These are phyloP conservation scores for Boletus patriciae DNA, from an alignment of 768 basidiomycete species.

Conservation along the genomic window DNA sequence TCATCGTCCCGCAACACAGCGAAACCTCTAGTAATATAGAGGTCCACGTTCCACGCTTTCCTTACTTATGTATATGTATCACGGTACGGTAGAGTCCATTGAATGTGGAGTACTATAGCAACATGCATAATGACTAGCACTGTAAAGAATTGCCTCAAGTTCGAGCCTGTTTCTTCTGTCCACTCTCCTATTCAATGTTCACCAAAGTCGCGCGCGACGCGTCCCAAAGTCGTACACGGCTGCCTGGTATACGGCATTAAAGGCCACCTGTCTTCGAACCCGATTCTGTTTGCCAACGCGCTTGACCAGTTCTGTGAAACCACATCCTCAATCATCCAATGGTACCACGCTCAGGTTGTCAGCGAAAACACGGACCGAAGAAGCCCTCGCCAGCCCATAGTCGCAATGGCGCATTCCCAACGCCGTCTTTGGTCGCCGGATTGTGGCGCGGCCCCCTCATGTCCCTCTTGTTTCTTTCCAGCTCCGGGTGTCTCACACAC, in stretches of 20 bases:
- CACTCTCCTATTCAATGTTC: background rate
- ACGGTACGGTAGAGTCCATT: no score
- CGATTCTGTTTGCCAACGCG: constrained; percentile 52
- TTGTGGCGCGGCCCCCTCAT: background rate
- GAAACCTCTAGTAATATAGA: background rate
- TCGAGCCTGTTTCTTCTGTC: background rate
- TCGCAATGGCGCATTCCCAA: constrained; percentile 65
- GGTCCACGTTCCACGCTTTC: background rate
- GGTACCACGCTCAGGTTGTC: background rate
- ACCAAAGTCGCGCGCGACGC: constrained; percentile 19
- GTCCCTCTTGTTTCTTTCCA: constrained; percentile 37
- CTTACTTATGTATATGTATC: no score
- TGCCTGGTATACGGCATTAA: constrained; percentile 38
- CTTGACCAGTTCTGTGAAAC: constrained; percentile 52
- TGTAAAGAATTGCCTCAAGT: background rate
- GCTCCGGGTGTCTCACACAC: constrained; percentile 71
- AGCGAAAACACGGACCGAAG: constrained; percentile 45
- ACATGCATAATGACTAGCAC: constrained; percentile 3
- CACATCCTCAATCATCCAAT: background rate
- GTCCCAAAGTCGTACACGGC: constrained; percentile 22
- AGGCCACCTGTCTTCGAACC: constrained; percentile 45
- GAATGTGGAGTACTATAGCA: constrained; percentile 5
- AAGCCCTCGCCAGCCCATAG: constrained; percentile 74
- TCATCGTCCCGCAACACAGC: background rate
- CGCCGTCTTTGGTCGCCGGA: constrained; percentile 25